These are phyloP conservation scores for Candida morakotiae DNA, from an alignment of 805 yeast genomes.

Conservation along the genomic window DNA sequence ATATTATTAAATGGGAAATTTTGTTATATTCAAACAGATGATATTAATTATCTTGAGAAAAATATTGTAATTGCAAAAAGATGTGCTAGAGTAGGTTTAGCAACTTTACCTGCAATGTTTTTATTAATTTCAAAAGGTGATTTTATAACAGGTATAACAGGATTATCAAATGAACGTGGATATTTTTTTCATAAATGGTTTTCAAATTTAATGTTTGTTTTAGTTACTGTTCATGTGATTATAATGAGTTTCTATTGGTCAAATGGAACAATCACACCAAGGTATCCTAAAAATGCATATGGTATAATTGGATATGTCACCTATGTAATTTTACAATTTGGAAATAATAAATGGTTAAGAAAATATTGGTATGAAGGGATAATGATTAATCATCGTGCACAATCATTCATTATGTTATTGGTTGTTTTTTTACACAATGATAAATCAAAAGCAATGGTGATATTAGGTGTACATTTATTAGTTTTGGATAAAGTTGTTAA, in stretches of 20 bases:
- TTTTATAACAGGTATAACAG: constrained; percentile 34
- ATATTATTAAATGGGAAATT: constrained; percentile 26
- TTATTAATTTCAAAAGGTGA: constrained; percentile 38
- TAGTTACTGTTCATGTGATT: constrained; percentile 33
- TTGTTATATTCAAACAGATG: constrained; percentile 27
- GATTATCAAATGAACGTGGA: constrained; percentile 38
- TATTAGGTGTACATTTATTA: constrained; percentile 39
- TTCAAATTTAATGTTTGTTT: constrained; percentile 34
- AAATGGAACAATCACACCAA: constrained; percentile 32
- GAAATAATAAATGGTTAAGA: constrained; percentile 31
- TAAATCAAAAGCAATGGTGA: constrained; percentile 26
- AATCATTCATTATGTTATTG: constrained; percentile 39
- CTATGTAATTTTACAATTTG: constrained; percentile 33
- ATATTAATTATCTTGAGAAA: constrained; percentile 35
- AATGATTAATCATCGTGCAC: constrained; percentile 39
- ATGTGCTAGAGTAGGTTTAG: constrained; percentile 35
- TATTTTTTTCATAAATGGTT: constrained; percentile 42
- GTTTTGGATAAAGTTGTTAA: constrained; percentile 38
- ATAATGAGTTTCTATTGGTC: constrained; percentile 38
- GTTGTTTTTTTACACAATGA: constrained; percentile 40
- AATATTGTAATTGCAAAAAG: constrained; percentile 41
- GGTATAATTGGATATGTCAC: constrained; percentile 43
- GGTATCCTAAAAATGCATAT: constrained; percentile 48
- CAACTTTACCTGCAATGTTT: constrained; percentile 36
- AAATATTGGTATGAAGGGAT: constrained; percentile 40